These are phyloP conservation scores for Aspergillus campestris DNA, from an alignment of 495 filamentous ascomycete genomes.

Conservation along the genomic window DNA sequence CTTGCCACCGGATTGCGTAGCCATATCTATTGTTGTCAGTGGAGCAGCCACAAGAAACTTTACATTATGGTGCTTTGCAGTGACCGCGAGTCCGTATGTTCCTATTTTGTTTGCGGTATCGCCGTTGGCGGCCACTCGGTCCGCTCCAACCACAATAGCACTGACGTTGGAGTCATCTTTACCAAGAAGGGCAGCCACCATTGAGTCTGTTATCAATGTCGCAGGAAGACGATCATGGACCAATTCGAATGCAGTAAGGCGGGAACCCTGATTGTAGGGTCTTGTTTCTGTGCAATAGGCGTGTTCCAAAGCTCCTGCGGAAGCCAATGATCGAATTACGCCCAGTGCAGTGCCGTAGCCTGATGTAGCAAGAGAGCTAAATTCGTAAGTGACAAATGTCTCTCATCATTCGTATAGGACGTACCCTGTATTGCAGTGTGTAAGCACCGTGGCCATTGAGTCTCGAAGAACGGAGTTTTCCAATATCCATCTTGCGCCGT, in stretches of 20 bases:
- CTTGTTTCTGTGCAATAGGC: conserved; percentile 96
- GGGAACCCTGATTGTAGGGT: conserved; percentile 95
- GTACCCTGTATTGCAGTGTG: conserved; percentile 95
- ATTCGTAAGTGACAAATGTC: neutral
- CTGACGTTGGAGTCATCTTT: conserved; percentile 53
- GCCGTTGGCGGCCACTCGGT: conserved; percentile 90
- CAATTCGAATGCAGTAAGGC: conserved; percentile 91
- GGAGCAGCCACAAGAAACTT: conserved; percentile 95
- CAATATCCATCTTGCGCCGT: conserved; percentile 78
- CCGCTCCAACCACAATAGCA: conserved; percentile 88
- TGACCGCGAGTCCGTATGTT: conserved; percentile 83
- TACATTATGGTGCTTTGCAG: conserved; percentile 76
- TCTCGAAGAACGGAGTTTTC: conserved; percentile 31
- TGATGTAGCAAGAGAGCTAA: conserved; percentile 83
- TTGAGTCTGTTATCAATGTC: conserved; percentile 91
- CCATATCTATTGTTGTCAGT: conserved; percentile 84
- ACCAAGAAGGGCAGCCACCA: conserved; percentile 79
- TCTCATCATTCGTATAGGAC: conserved; percentile 10
- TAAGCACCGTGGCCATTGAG: conserved; percentile 62
- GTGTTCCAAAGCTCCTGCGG: conserved; percentile 54
- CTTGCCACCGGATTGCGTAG: conserved; percentile 60
- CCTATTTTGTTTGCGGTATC: conserved; percentile 99
- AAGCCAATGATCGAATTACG: conserved; percentile 78
- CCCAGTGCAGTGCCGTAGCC: conserved; percentile 94
- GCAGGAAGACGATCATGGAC: conserved; percentile 89